Evolutionary conservation across 108 stramenopile species (phyloP), one percentile per base, ranked within the genome.

Genomic region (Conticribra guillardii): DNA sequence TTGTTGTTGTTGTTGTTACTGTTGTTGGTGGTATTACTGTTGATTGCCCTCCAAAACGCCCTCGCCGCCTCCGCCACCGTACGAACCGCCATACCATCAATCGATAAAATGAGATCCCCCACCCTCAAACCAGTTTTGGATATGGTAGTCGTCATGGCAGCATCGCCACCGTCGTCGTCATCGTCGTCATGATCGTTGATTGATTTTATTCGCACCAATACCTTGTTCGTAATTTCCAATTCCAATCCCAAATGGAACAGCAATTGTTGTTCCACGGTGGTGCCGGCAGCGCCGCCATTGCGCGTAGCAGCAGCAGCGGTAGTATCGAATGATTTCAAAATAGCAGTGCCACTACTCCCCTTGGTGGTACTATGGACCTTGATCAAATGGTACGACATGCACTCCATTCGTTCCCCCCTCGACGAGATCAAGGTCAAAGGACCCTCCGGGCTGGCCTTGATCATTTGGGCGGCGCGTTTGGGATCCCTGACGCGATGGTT

Each of bases 71-170:
- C 70, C 16, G 17, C 41, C 30, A 45, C 53, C 24, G 23, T 61
- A 17, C 52, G 18, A 0, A 71, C 70, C 0, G 51, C 33, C 9
- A 2, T 26, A 0, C 70, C 70, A 45, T 71, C 60, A 41, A 71
- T 18, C 19, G 58, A 34, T 26, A 71, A n/a, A 24, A 71, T 4
- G 17, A 61, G 52, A 45, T 71, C 70, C 26, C 70, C 70, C 17
- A 31, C 2, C 37, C 44, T 53, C 37, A 61, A 54, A n/a, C 60
- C 60, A 26, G 29, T 45, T 23, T 54, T 62, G 15, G 52, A 32
- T 54, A 71, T 61, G 34, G 59, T 37, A 51, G 34, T 49, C 5
- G 14, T 19, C 49, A n/a, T 18, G n/a, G n/a, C n/a, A n/a, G n/a
- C n/a, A n/a, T n/a, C n/a, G n/a, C n/a, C n/a, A n/a, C n/a, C n/a